phyloP scores from a whole-genome alignment of 2,329 filamentous ascomycete genomes.

The Apiospora sp. region DNA sequence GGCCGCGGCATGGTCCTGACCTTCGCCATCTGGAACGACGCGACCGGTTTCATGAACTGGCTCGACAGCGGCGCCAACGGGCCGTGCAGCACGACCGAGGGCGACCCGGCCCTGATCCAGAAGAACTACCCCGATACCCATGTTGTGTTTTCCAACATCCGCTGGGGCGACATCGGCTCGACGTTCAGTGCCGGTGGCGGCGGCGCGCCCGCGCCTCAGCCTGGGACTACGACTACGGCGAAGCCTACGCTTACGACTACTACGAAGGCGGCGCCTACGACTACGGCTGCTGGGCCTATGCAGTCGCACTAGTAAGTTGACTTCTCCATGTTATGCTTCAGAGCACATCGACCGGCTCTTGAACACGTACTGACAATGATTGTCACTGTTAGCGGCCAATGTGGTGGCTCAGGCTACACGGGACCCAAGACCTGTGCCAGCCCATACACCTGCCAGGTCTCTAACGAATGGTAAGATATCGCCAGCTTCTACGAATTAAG shows the following conservation, averaged over 20 bases:
- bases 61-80: conserved; percentile 71
- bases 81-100: conserved; percentile 59
- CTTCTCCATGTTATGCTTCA: neutral
- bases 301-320: neutral
- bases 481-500: fast-evolving
- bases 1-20: conserved; percentile 54
- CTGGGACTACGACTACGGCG: neutral
- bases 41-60: conserved; percentile 76
- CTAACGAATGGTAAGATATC: neutral
- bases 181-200: conserved; percentile 48
- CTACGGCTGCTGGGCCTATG: neutral
- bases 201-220: neutral
- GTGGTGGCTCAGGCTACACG: conserved; percentile 1
- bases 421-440: conserved; percentile 10
- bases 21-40: conserved; percentile 69
- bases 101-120: conserved; percentile 60
- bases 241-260: neutral
- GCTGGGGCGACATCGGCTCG: conserved; percentile 62
- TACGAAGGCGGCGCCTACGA: neutral
- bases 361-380: neutral
- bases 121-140: conserved; percentile 52
- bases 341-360: neutral
- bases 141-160: conserved; percentile 68
- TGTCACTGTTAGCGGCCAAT: neutral
- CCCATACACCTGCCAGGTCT: conserved; percentile 6